Percentiles rank a stretch among this genome's conserved stretches.
These are phyloP conservation scores for Plicaturopsis crispa DNA, from an alignment of 768 basidiomycete species.

Conservation along the genomic window DNA sequence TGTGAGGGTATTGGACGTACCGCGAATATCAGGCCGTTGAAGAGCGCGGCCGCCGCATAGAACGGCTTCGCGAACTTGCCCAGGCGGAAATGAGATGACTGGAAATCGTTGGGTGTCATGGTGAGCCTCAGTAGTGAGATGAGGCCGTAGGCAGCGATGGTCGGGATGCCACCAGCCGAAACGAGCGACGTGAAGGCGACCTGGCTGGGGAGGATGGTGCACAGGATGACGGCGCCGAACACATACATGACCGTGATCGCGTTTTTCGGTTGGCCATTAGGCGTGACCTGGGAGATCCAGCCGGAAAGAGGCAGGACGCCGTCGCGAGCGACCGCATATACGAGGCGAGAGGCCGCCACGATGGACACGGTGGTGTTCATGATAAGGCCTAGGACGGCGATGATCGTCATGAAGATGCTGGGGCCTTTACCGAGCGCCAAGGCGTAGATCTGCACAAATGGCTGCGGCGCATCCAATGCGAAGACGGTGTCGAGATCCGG, in stretches of 20 bases:
- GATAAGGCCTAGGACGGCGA: constrained; percentile 81
- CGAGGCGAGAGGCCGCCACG: constrained; percentile 80
- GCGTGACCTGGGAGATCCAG: constrained; percentile 77
- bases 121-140: constrained; percentile 70
- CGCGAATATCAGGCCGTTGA: constrained; percentile 69
- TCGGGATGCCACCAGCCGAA: constrained; percentile 80
- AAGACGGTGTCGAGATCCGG: constrained; percentile 75
- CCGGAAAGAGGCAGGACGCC: constrained; percentile 78
- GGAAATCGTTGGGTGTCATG: constrained; percentile 74
- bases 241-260: constrained; percentile 84
- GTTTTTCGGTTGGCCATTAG: constrained; percentile 67
- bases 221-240: constrained; percentile 70
- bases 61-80: constrained; percentile 61
- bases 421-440: constrained; percentile 74
- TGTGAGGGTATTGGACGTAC: constrained; percentile 31
- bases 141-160: constrained; percentile 82
- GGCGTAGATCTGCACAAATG: constrained; percentile 85
- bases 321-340: constrained; percentile 93
- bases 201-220: constrained; percentile 82
- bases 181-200: constrained; percentile 91
- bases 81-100: constrained; percentile 63
- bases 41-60: constrained; percentile 59
- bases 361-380: constrained; percentile 84
- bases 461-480: constrained; percentile 75
- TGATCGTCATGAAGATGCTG: constrained; percentile 80